Evolutionary conservation across 805 yeast species (phyloP), one percentile per base, ranked within the genome.

Genomic region (Yueomyces sinensis): DNA sequence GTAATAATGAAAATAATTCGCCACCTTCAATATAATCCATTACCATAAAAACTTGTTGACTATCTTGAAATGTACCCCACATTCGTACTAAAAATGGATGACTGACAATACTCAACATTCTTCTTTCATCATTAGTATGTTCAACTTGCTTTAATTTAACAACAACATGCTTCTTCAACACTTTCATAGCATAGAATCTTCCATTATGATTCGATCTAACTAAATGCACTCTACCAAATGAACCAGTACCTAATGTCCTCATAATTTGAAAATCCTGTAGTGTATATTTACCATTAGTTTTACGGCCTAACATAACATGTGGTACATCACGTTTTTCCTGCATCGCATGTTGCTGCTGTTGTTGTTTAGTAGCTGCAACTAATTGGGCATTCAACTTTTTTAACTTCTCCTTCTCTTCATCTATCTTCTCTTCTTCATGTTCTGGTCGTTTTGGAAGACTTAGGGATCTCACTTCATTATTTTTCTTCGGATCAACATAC

Each of bases 11-110:
- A 51, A 86, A 86, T 37, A 86, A 66, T 61, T 86, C 95, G 37
- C 95, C 95, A 42, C 95, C 95, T 63, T 86, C 95, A 41, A 86
- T 79, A 58, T 83, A 86, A 57, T 86, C 95, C 95, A 86, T 86
- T 30, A 86, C 83, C 91, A 86, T 82, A 52, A 83, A 86, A 35
- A 86, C 65, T 44, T 80, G 78, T 43, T 67, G 70, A 29, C 79
- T 65, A 61, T 86, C 95, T 59, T 86, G 95, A 60, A 80, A 86
- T 0, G 95, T 86, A 16, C 95, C 95, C 95, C 95, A 86, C 81
- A 86, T 78, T 49, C 95, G 70, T 37, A 83, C 81, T 35, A 86
- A 68, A 51, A 86, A 86, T 11, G 95, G 95, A 52, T 84, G 94
- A 44, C 80, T 81, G 6, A 83, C 93, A 34, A 81, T 60, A 42